Base-by-base conservation (phyloP, 768 basidiomycete species). In the Boletus speciosus region DNA sequence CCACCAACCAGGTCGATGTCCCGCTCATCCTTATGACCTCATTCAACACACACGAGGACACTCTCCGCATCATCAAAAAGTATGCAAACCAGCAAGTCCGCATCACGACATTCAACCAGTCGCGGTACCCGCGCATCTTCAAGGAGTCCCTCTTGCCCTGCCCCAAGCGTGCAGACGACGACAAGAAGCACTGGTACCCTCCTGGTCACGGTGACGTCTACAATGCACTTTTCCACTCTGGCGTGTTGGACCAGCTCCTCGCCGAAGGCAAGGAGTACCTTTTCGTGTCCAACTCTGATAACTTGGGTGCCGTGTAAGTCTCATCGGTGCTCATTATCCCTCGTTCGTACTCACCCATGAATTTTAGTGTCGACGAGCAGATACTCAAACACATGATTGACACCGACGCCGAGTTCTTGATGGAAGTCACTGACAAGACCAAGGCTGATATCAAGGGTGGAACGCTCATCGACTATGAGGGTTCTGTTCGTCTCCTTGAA, bases 381-480 rank as follows among this genome's bases (percentile, higher is more conserved):
- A 88, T 88, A 66, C 65, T 84, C 54, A 74, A 77, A 56, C 82
- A 84, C 73, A 86, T 88, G 81, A 78, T 84, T 43, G 78, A 84
- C 60, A 73, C 71, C 31, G 75, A 82, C 54, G 78, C 83, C 48
- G 85, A 87, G 69, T 86, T 85, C 73, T 65, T 86, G 61, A 85
- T 85, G 84, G 84, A 88, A 65, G 83, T 88, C 56, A 88, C 87
- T 10, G 87, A 88, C 79, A 88, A 88, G 78, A 88, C 87, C 62
- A 88, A 88, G 75, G 86, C 87, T 31, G 86, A 88, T 61, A 82
- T 88, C 72, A 88, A 88, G 73, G 81, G 81, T 74, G 83, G 84
- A 69, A 84, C 83, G 14, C 78, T 84, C 61, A 83, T 86, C 65
- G 81, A 86, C 62, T 85, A 85, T 60, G 81, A 88, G 19, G 87